Conservation (phyloP, 352 stramenopile species). For the Globisporangium okanoganense region DNA sequence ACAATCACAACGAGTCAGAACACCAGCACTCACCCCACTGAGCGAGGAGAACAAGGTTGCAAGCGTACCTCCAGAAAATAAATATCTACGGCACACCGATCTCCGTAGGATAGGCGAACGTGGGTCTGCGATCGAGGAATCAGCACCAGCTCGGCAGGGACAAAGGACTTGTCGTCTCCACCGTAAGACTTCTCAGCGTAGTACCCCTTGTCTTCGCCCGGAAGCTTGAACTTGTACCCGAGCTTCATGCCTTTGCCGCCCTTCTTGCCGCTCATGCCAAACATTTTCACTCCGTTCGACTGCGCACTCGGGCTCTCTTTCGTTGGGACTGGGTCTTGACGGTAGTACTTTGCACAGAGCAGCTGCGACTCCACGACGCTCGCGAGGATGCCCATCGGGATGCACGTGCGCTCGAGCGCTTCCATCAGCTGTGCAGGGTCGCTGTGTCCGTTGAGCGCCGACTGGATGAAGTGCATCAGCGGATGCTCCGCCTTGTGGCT, state of each 20-base stretch:
- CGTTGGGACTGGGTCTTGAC: conserved; percentile 43
- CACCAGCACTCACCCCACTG: too few species aligned
- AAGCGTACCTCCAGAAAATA: conserved; percentile 81
- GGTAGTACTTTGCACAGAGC: conserved; percentile 81
- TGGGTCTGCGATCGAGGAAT: conserved; percentile 85
- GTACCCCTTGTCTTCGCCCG: conserved; percentile 81
- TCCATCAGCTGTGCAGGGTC: conserved; percentile 78
- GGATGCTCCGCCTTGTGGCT: conserved; percentile 85
- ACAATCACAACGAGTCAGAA: not conserved
- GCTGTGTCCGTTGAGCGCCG: conserved; percentile 74
- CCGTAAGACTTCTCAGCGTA: conserved; percentile 84
- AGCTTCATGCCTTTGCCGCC: conserved; percentile 85
- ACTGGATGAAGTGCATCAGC: conserved; percentile 85
- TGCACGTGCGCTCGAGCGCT: conserved; percentile 77
- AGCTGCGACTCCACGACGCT: conserved; percentile 83
- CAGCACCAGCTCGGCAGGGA: conserved; percentile 76
- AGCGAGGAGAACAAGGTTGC: not conserved
- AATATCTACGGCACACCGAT: conserved; percentile 88
- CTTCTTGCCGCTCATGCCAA: conserved; percentile 62
- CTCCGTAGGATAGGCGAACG: conserved; percentile 77
- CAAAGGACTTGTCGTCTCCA: conserved; percentile 84
- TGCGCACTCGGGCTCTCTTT: conserved; percentile 34
- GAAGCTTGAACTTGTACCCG: conserved; percentile 85
- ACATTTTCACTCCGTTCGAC: conserved; percentile 35
- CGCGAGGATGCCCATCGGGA: conserved; percentile 78